Base-by-base conservation (phyloP, 2,329 filamentous ascomycete genomes). In the Paraconiothyrium brasiliense region DNA sequence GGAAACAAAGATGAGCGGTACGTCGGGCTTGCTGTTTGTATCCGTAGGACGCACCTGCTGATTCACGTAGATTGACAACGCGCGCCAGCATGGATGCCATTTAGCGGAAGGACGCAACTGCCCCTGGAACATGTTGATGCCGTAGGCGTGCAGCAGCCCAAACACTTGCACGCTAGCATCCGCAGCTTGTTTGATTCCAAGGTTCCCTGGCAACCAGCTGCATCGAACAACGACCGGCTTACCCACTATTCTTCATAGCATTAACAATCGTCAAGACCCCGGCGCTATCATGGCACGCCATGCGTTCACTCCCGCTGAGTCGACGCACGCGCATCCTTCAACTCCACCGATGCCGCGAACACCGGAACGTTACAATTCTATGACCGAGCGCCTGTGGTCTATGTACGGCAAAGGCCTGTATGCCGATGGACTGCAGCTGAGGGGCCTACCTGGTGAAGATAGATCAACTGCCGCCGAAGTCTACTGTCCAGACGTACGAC, bases 1-100 rank as follows among this genome's bases (percentile, higher is more conserved):
- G 95, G 95, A 22, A 99, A 99, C 78, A 97, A 97, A 84, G 97
- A 98, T 74, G 95, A 99, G 82, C 93, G 97, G 62, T 67, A 65
- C 47, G 62, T 34, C 10, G 22, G 14, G 24, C 57, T 52, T 49
- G 46, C 41, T 30, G 30, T 57, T n/a, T 32, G 11, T 22, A 10
- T 2, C 7, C 32, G 16, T 9, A 35, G 47, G 20, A 22, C 34
- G 59, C 20, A 39, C 4, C 51, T 48, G 50, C 58, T 68, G 39
- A 64, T 59, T 41, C 46, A 37, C 30, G 30, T 52, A 69, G 65
- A 78, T 84, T 99, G 64, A 93, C 85, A 20, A 85, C 83, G 13
- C 75, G 83, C 61, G 83, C 83, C 3, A 81, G 77, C n/a, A 84
- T 85, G 81, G 83, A 85, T 66, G 81, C 82, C 8, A 78, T 84